A percentile compares a stretch with the other conserved stretches of the same genome.
These are phyloP conservation scores for Panicum virgatum DNA, from an alignment of 202 grass and related monocot species.

Conservation along the genomic window DNA sequence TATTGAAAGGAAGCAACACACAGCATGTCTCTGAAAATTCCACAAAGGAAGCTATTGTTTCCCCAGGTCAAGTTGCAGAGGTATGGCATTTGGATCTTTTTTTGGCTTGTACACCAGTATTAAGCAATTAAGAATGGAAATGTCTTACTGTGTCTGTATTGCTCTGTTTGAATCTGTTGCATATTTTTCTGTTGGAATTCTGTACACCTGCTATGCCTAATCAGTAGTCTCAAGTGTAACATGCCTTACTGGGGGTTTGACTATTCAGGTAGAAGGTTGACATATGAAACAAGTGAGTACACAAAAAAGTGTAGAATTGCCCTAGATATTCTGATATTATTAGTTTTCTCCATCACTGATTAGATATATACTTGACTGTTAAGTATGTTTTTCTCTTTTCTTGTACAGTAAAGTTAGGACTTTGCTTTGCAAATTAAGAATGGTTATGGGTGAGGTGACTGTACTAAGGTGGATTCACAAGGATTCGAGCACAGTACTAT, in stretches of 20 bases:
- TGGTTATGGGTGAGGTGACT: not conserved
- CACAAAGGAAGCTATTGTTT: slow-evolving; percentile 22
- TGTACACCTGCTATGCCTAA: not conserved
- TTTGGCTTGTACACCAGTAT: not conserved
- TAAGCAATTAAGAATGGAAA: not conserved
- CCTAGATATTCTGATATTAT: not conserved
- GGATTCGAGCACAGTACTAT: not conserved
- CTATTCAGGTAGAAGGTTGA: not conserved
- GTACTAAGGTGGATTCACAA: not conserved
- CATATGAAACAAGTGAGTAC: not conserved
- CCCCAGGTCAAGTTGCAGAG: slow-evolving; percentile 35
- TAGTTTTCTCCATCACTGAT: not conserved
- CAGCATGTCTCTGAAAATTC: slow-evolving; percentile 11
- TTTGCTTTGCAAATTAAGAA: not conserved
- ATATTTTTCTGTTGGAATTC: not conserved
- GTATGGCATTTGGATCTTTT: slow-evolving; percentile 4
- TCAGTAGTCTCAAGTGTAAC: not conserved
- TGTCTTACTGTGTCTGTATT: not conserved
- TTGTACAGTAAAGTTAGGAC: not conserved
- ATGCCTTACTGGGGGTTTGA: not conserved
- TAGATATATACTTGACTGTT: too few relatives aligned
- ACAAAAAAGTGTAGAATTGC: not conserved
- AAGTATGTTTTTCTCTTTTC: not conserved
- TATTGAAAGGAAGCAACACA: slow-evolving; percentile 19
- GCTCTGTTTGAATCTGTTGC: not conserved